These are phyloP conservation scores for Saccharomyces pastorianus DNA, from an alignment of 1,139 yeast genomes.

Conservation along the genomic window DNA sequence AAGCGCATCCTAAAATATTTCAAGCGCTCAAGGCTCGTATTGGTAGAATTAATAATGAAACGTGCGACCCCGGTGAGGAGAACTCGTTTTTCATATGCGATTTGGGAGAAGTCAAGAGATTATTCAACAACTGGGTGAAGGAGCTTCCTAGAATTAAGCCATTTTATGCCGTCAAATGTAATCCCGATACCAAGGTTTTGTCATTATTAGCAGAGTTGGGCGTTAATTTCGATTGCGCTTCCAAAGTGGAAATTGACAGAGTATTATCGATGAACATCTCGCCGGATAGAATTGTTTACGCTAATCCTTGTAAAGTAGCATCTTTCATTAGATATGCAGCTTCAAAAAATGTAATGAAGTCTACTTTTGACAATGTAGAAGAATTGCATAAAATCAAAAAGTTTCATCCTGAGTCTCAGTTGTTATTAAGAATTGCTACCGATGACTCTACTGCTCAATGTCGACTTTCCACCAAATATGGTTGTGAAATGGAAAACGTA, in stretches of 20 bases:
- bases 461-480: conserved; percentile 82
- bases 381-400: conserved; percentile 69
- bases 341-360: conserved; percentile 47
- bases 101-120: conserved; percentile 58
- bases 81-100: conserved; percentile 88
- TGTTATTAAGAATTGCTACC: conserved; percentile 76
- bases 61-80: conserved; percentile 70
- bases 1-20: conserved; percentile 32
- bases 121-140: conserved; percentile 53
- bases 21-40: conserved; percentile 41
- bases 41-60: conserved; percentile 44
- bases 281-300: conserved; percentile 70
- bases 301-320: conserved; percentile 87
- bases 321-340: conserved; percentile 72
- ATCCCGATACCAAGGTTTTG: conserved; percentile 61
- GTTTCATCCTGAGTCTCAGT: conserved; percentile 59
- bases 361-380: conserved; percentile 85
- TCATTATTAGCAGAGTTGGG: conserved; percentile 52
- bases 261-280: conserved; percentile 55
- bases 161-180: conserved; percentile 90
- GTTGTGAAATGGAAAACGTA: conserved; percentile 59
- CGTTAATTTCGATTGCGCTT: conserved; percentile 88
- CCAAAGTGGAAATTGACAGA: conserved; percentile 70
- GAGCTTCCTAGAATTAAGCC: conserved; percentile 72
- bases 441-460: conserved; percentile 88